Evolutionary conservation across 2,329 filamentous ascomycete genomes (phyloP).

Genomic region (Trichoderma citrinoviride): DNA sequence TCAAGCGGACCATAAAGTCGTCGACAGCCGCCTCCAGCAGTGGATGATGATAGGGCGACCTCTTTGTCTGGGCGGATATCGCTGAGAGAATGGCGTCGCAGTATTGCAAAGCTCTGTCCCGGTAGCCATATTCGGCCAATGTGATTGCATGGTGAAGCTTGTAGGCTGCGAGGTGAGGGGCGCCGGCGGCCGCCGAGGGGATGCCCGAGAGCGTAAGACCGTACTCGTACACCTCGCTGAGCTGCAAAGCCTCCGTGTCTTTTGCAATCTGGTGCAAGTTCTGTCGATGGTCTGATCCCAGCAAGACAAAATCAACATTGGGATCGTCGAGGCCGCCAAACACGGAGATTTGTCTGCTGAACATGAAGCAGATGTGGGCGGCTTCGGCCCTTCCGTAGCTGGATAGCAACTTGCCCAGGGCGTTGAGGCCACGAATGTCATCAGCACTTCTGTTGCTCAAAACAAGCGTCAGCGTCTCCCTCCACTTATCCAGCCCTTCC

Average conservation of each 20-base stretch:
- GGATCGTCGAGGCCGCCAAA: slow-evolving; percentile 84
- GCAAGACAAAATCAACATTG: slow-evolving; percentile 72
- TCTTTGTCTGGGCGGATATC: slow-evolving; percentile 75
- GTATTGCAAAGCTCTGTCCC: slow-evolving; percentile 82
- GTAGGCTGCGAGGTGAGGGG: slow-evolving; percentile 84
- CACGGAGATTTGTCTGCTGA: slow-evolving; percentile 67
- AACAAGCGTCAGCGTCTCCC: slow-evolving; percentile 81
- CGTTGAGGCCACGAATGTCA: slow-evolving; percentile 73
- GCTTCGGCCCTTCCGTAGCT: slow-evolving; percentile 88
- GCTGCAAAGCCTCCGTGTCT: slow-evolving; percentile 80
- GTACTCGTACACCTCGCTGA: slow-evolving; percentile 97
- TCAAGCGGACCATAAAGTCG: slow-evolving; percentile 78
- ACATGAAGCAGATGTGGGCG: slow-evolving; percentile 90
- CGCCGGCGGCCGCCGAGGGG: slow-evolving; percentile 49
- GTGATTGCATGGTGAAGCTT: slow-evolving; percentile 85
- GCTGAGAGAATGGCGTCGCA: slow-evolving; percentile 78
- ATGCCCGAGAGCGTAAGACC: slow-evolving; percentile 69
- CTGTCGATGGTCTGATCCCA: slow-evolving; percentile 78
- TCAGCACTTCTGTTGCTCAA: slow-evolving; percentile 82
- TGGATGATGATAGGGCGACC: slow-evolving; percentile 82
- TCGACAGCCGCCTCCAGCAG: slow-evolving; percentile 73
- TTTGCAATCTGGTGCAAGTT: slow-evolving; percentile 69
- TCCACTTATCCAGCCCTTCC: slow-evolving; percentile 89
- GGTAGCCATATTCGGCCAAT: slow-evolving; percentile 79
- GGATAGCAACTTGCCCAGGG: slow-evolving; percentile 77